Evolutionary conservation across 495 filamentous ascomycete genomes (phyloP).

Genomic region (Penicillium tannophilum): DNA sequence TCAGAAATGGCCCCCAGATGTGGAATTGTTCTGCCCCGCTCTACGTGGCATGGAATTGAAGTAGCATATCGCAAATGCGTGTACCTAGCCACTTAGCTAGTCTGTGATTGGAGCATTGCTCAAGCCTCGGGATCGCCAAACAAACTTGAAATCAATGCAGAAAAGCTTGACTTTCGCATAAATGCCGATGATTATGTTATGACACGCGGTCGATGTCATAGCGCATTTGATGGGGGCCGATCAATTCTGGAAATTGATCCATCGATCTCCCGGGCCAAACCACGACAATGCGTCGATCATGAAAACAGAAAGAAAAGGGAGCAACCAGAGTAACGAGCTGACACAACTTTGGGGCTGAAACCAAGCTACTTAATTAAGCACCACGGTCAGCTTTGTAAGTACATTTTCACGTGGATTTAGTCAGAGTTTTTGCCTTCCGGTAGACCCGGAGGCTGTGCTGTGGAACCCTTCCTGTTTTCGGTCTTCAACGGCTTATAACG

Average conservation of each 20-base stretch:
- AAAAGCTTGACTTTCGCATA: background rate
- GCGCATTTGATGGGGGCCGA: background rate
- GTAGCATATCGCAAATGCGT: background rate
- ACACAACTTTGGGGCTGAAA: background rate
- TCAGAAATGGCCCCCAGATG: background rate
- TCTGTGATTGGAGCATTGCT: background rate
- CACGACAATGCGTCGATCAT: conserved; percentile 12
- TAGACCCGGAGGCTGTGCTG: conserved; percentile 40
- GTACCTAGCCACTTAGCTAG: background rate
- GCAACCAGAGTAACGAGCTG: background rate
- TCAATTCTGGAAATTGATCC: conserved; percentile 10
- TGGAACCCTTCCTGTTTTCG: conserved; percentile 31
- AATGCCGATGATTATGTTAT: conserved; percentile 1
- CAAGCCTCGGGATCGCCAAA: background rate
- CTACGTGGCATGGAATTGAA: background rate
- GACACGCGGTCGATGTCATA: conserved; percentile 2
- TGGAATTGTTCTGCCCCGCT: background rate
- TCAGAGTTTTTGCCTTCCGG: conserved; percentile 27
- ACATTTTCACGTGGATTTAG: conserved; percentile 2
- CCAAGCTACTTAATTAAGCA: background rate
- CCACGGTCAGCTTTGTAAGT: background rate
- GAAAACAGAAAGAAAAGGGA: background rate
- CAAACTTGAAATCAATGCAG: background rate
- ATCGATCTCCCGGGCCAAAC: conserved; percentile 21
- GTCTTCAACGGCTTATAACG: conserved; percentile 6